Base-by-base conservation (phyloP, 1,284 basidiomycete genomes). In the Naganishia albida region DNA sequence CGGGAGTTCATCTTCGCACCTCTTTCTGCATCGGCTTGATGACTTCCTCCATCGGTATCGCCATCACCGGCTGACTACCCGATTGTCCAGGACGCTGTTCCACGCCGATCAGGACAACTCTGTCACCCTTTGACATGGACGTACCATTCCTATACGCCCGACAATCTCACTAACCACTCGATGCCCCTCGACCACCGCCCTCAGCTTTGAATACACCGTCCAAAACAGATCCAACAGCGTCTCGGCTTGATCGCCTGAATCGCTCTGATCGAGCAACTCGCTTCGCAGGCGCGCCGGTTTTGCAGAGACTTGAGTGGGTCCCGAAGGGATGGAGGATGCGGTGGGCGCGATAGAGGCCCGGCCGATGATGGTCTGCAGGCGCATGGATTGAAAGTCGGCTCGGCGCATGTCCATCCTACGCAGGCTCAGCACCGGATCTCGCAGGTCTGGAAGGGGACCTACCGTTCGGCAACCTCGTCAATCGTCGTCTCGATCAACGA, bases 161-260 rank as follows among this genome's bases (percentile, higher is more conserved):
- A 90, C 84, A 1, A 99, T 90, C 77, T 99, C 96, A 73, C 90
- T 93, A 1, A 96, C 85, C 2, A 97, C 89, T 53, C 94, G 83
- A 70, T 98, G 83, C 10, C 93, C 91, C 77, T 99, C 94, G 40
- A 91, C 84, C n/a, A 98, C 90, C 23, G 96, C 96, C 72, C 94
- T 89, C 60, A 99, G 78, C 78, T 99, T 99, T 6, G 93, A 96
- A 76, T 93, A 99, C 18, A 97, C 78, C 3, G 96, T 98, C 94
- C 95, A 99, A 78, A 99, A 98, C 42, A 99, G 83, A 78, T 99
- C 96, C 67, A 84, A 85, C 60, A 98, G 78, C n/a, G 89, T 86
- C 72, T 94, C 90, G 68, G 91, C 88, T 75, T 96, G 88, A 42
- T 84, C 80, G 55, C 87, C 84, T 71, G 89, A 90, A 7, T 85